Conservation (phyloP, 805 yeast species). For the Blastobotrys parvus region DNA sequence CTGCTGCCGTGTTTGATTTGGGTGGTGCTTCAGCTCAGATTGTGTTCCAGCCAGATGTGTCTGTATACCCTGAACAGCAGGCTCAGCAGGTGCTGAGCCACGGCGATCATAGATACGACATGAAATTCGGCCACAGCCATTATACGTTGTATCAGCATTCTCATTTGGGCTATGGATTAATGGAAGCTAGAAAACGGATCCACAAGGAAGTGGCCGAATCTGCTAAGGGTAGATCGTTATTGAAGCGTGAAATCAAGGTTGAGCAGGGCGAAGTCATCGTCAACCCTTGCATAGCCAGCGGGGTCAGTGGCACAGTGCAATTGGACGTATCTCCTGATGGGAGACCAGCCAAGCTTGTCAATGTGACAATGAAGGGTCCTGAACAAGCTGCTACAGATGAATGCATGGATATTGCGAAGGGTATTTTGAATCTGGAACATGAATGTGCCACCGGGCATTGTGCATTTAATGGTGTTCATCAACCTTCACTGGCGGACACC, state of each 20-base stretch:
- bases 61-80: constrained; percentile 52
- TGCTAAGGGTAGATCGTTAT: constrained; percentile 20
- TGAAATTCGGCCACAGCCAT: constrained; percentile 71
- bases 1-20: constrained; percentile 94
- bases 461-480: constrained; percentile 95
- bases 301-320: constrained; percentile 56
- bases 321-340: constrained; percentile 22
- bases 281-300: constrained; percentile 91
- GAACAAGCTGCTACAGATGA: constrained; percentile 57
- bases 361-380: constrained; percentile 60
- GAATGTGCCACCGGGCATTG: constrained; percentile 74
- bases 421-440: constrained; percentile 71
- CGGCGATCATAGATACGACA: constrained; percentile 80
- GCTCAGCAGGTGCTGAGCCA: constrained; percentile 40
- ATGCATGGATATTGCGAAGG: constrained; percentile 79
- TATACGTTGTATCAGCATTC: constrained; percentile 86
- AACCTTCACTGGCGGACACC: constrained; percentile 77
- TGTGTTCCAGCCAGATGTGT: constrained; percentile 67
- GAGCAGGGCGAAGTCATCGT: constrained; percentile 32
- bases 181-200: constrained; percentile 84
- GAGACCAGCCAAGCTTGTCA: neutral
- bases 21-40: constrained; percentile 99
- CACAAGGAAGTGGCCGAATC: constrained; percentile 53
- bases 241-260: constrained; percentile 35
- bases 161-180: constrained; percentile 91